These are phyloP conservation scores for Oleoguttula mirabilis DNA, from an alignment of 495 filamentous ascomycete species.

Conservation along the genomic window DNA sequence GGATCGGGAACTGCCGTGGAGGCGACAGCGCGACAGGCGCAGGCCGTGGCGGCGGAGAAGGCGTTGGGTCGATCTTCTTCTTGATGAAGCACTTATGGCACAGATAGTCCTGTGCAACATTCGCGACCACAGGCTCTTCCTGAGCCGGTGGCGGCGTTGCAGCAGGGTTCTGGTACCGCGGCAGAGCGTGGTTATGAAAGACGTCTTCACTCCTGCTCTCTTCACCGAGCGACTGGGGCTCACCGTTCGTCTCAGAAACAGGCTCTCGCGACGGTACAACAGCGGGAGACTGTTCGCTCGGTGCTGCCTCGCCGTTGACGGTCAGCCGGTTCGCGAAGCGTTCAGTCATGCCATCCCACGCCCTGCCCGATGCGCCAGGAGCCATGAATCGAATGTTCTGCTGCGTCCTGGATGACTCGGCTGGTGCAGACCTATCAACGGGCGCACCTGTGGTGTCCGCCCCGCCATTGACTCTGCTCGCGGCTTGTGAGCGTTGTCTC, in stretches of 20 bases:
- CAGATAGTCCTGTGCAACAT: slow-evolving; percentile 15
- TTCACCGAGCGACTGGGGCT: neutral
- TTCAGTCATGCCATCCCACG: slow-evolving; percentile 14
- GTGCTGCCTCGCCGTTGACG: neutral
- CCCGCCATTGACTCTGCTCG: neutral
- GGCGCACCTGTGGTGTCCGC: neutral
- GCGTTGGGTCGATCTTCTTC: slow-evolving; percentile 17
- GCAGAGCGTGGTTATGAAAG: slow-evolving; percentile 13
- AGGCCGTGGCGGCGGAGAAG: slow-evolving; percentile 15
- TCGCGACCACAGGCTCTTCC: neutral
- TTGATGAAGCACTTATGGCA: slow-evolving; percentile 30
- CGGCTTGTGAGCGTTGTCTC: neutral
- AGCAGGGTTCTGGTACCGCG: slow-evolving; percentile 8
- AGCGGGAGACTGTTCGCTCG: slow-evolving; percentile 1
- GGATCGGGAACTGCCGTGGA: slow-evolving; percentile 7
- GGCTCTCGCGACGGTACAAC: neutral
- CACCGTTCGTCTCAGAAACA: slow-evolving; percentile 4
- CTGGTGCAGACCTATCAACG: neutral
- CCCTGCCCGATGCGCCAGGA: slow-evolving; percentile 8
- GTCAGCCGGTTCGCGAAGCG: neutral
- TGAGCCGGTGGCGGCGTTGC: neutral
- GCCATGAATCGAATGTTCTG: slow-evolving; percentile 15
- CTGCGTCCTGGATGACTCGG: neutral
- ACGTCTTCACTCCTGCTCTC: slow-evolving; percentile 6
- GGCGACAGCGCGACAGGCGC: slow-evolving; percentile 6